Evolutionary conservation across 2,329 filamentous ascomycete species (phyloP).

Genomic region (Colletotrichum musae): DNA sequence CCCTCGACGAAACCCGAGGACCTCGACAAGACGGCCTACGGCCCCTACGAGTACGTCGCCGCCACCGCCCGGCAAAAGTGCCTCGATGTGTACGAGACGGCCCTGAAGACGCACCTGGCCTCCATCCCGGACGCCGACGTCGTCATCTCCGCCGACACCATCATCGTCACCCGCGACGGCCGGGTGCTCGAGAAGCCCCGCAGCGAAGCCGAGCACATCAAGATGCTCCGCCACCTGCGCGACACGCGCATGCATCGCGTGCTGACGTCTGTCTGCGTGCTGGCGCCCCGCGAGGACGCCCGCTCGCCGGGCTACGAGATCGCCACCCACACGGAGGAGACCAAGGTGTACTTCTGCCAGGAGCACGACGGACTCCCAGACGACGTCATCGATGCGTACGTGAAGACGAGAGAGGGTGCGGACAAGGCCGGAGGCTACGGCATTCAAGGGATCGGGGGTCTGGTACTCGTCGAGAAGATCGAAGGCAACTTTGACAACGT

Average conservation of each 20-base stretch:
- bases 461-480: slow-evolving; percentile 89
- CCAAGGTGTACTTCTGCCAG: slow-evolving; percentile 86
- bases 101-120: slow-evolving; percentile 58
- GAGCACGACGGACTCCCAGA: slow-evolving; percentile 74
- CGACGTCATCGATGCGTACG: slow-evolving; percentile 85
- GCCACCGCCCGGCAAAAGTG: slow-evolving; percentile 89
- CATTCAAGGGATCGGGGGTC: slow-evolving; percentile 88
- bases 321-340: slow-evolving; percentile 89
- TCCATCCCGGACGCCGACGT: slow-evolving; percentile 79
- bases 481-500: slow-evolving; percentile 96
- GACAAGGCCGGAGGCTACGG: slow-evolving; percentile 98
- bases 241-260: slow-evolving; percentile 86
- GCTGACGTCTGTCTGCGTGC: slow-evolving; percentile 86
- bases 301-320: slow-evolving; percentile 88
- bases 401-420: slow-evolving; percentile 88
- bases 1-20: slow-evolving; percentile 90
- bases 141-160: slow-evolving; percentile 91
- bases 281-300: slow-evolving; percentile 86
- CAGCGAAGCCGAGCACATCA: slow-evolving; percentile 83
- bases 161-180: slow-evolving; percentile 84
- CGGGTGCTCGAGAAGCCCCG: slow-evolving; percentile 92
- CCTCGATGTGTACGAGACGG: slow-evolving; percentile 75
- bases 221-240: slow-evolving; percentile 86
- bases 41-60: slow-evolving; percentile 91
- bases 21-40: slow-evolving; percentile 80